These are phyloP conservation scores for Aspergillus piperis DNA, from an alignment of 2,329 filamentous ascomycete genomes.

Conservation along the genomic window DNA sequence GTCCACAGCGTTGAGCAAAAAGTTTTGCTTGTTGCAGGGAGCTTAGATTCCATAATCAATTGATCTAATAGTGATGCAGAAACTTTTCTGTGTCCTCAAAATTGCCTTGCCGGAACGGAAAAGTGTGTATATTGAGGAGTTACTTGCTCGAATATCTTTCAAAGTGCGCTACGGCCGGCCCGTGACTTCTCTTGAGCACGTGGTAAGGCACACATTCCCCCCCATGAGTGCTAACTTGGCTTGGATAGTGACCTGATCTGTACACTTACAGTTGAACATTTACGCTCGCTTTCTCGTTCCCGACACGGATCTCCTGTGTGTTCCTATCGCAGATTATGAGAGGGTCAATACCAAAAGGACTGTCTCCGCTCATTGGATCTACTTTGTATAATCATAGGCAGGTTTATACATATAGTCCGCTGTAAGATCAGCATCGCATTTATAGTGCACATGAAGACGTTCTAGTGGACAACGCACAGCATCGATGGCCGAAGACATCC, in stretches of 20 bases:
- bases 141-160: constrained; percentile 40
- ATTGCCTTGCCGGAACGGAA: too few relatives aligned
- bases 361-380: constrained; percentile 32
- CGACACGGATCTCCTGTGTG: neutral
- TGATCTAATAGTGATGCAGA: neutral
- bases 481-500: constrained; percentile 21
- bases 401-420: neutral
- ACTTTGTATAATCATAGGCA: too few relatives aligned
- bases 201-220: constrained; percentile 15
- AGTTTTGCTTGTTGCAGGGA: constrained; percentile 38
- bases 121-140: constrained; percentile 42
- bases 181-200: constrained; percentile 34
- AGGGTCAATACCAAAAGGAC: constrained; percentile 13
- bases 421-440: constrained; percentile 19
- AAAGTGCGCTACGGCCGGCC: constrained; percentile 34
- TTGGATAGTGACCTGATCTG: neutral
- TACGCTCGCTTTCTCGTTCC: constrained; percentile 33
- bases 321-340: constrained; percentile 37
- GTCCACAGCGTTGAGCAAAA: constrained; percentile 33
- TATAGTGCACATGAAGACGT: constrained; percentile 20
- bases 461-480: constrained; percentile 15
- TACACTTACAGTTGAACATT: constrained; percentile 24
- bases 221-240: neutral
- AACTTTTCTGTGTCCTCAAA: too few relatives aligned
- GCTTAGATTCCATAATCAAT: constrained; percentile 35